Conservation (phyloP, 73 alveolate species). For the Tetrahymena elliotti region DNA sequence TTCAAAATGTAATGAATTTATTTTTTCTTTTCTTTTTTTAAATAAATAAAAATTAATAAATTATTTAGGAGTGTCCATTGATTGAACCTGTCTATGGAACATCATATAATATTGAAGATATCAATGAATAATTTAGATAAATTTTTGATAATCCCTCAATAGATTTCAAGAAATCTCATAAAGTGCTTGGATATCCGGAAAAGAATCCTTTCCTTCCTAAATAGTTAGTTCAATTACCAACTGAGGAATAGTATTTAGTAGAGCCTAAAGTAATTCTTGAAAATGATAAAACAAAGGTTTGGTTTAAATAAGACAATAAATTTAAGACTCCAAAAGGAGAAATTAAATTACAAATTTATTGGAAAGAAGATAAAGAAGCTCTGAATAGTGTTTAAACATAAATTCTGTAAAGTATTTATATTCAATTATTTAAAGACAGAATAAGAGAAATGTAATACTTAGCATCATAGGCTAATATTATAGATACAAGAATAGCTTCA, state of each 20-base stretch:
- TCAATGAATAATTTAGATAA: neutral
- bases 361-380: neutral
- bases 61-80: neutral
- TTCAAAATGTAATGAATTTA: neutral
- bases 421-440: neutral
- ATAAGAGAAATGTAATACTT: neutral
- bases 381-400: neutral
- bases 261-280: neutral
- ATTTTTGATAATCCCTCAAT: neutral
- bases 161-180: neutral
- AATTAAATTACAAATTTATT: neutral
- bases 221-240: neutral
- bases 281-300: neutral
- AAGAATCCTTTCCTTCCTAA: neutral
- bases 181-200: neutral
- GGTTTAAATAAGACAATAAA: neutral
- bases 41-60: neutral
- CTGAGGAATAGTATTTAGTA: neutral
- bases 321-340: neutral
- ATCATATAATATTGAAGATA: neutral
- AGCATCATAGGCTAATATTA: neutral
- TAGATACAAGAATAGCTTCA: neutral
- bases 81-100: neutral
- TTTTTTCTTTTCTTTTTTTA: neutral
- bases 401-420: neutral